Evolutionary conservation across 1,139 yeast species (phyloP).

Genomic region (Candida pseudoviswanathii): DNA sequence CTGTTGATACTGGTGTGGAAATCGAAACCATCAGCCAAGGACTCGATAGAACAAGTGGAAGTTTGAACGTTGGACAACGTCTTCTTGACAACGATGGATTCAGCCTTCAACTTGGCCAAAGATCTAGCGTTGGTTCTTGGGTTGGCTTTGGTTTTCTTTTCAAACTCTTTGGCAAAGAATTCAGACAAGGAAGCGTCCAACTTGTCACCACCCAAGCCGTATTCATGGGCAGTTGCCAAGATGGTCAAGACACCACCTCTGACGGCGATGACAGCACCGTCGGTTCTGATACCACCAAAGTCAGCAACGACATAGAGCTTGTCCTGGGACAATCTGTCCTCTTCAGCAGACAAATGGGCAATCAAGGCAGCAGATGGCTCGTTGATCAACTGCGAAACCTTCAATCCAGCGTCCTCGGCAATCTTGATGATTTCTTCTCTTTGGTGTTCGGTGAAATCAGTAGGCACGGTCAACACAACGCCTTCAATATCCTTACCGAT

Average conservation of each 20-base stretch:
- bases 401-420: slow-evolving; percentile 72
- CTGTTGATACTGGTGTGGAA: slow-evolving; percentile 93
- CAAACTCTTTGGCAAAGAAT: slow-evolving; percentile 88
- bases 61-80: slow-evolving; percentile 89
- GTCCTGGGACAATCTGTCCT: slow-evolving; percentile 63
- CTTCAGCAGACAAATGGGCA: slow-evolving; percentile 64
- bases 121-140: slow-evolving; percentile 85
- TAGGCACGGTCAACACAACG: slow-evolving; percentile 88
- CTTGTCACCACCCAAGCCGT: slow-evolving; percentile 83
- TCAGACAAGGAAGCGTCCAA: slow-evolving; percentile 82
- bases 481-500: slow-evolving; percentile 81
- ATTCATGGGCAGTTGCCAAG: slow-evolving; percentile 83
- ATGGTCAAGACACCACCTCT: slow-evolving; percentile 94
- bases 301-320: slow-evolving; percentile 91
- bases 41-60: slow-evolving; percentile 92
- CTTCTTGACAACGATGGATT: slow-evolving; percentile 83
- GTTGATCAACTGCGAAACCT: slow-evolving; percentile 82
- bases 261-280: slow-evolving; percentile 90
- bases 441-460: slow-evolving; percentile 79
- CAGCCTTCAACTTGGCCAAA: slow-evolving; percentile 83
- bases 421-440: slow-evolving; percentile 63
- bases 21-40: slow-evolving; percentile 91
- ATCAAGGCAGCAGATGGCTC: slow-evolving; percentile 94
- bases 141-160: slow-evolving; percentile 81
- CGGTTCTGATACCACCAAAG: slow-evolving; percentile 95